These are phyloP conservation scores for Cercospora zeae-maydis DNA, from an alignment of 2,329 filamentous ascomycete species.

Conservation along the genomic window DNA sequence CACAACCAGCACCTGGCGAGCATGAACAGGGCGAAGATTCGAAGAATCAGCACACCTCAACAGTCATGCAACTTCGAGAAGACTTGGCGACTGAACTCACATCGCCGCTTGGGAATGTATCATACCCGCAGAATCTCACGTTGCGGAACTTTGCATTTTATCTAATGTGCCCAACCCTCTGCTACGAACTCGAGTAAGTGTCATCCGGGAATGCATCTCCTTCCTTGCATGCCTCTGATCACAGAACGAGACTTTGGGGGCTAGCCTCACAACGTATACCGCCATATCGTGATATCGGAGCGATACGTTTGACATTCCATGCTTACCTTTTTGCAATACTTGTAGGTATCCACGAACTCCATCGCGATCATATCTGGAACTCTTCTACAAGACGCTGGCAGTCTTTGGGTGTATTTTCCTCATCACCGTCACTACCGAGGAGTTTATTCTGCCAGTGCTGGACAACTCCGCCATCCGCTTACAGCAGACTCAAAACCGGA, in stretches of 20 bases:
- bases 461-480: constrained; percentile 63
- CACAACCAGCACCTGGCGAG: constrained; percentile 52
- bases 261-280: not conserved
- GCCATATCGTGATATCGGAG: not conserved
- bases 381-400: constrained; percentile 80
- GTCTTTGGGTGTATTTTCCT: constrained; percentile 97
- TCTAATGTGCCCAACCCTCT: constrained; percentile 87
- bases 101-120: constrained; percentile 82
- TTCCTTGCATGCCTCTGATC: not conserved
- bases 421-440: constrained; percentile 83
- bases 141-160: constrained; percentile 80
- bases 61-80: constrained; percentile 68
- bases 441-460: constrained; percentile 90
- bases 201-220: not conserved
- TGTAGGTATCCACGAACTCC: constrained; percentile 64
- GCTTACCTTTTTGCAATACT: not conserved
- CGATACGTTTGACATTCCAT: not conserved
- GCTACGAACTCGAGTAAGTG: constrained; percentile 83
- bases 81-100: constrained; percentile 88
- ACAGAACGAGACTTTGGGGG: not conserved
- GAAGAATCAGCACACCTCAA: constrained; percentile 40
- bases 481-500: constrained; percentile 45
- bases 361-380: constrained; percentile 71
- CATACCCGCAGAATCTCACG: constrained; percentile 86
- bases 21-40: constrained; percentile 34